Evolutionary conservation across 768 basidiomycete species (phyloP).

Genomic region (Multifurca ochricompacta): DNA sequence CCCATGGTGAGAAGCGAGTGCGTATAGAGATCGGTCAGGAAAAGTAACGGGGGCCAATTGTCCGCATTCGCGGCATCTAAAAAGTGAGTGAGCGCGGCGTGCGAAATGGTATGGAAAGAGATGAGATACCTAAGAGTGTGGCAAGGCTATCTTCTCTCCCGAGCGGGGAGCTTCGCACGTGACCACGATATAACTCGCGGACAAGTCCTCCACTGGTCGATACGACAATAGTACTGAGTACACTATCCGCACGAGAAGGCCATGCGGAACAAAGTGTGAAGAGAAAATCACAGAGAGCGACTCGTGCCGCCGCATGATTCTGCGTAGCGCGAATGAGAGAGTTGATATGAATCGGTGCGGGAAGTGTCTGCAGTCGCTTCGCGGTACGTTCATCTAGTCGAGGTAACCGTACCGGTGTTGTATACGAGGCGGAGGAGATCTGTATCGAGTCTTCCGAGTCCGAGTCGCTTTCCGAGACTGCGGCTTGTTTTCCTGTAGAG

Average conservation of each 20-base stretch:
- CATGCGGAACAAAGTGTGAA: slow-evolving; percentile 52
- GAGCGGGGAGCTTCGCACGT: slow-evolving; percentile 52
- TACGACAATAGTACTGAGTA: slow-evolving; percentile 47
- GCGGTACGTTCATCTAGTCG: slow-evolving; percentile 50
- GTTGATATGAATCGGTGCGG: slow-evolving; percentile 44
- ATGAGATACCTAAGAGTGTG: slow-evolving; percentile 34
- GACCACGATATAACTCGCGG: slow-evolving; percentile 65
- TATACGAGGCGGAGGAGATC: slow-evolving; percentile 31
- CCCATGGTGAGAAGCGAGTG: slow-evolving; percentile 86
- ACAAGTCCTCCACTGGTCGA: slow-evolving; percentile 56
- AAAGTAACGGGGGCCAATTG: slow-evolving; percentile 66
- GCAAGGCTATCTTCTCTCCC: slow-evolving; percentile 45
- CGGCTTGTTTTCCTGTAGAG: slow-evolving; percentile 2
- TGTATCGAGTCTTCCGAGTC: slow-evolving; percentile 27
- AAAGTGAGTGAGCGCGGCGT: background rate
- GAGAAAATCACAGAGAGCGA: slow-evolving; percentile 50
- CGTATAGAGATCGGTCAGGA: slow-evolving; percentile 75
- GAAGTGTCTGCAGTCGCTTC: slow-evolving; percentile 55
- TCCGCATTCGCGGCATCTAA: slow-evolving; percentile 38
- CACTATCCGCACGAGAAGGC: slow-evolving; percentile 46
- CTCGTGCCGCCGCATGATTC: slow-evolving; percentile 32
- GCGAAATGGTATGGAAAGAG: background rate
- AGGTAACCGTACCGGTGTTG: slow-evolving; percentile 30
- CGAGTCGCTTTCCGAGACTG: slow-evolving; percentile 22
- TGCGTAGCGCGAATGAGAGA: slow-evolving; percentile 43